Percentiles rank a stretch among this genome's conserved stretches.
Conservation (phyloP, 768 basidiomycete genomes). For the Clavaria fumosa region DNA sequence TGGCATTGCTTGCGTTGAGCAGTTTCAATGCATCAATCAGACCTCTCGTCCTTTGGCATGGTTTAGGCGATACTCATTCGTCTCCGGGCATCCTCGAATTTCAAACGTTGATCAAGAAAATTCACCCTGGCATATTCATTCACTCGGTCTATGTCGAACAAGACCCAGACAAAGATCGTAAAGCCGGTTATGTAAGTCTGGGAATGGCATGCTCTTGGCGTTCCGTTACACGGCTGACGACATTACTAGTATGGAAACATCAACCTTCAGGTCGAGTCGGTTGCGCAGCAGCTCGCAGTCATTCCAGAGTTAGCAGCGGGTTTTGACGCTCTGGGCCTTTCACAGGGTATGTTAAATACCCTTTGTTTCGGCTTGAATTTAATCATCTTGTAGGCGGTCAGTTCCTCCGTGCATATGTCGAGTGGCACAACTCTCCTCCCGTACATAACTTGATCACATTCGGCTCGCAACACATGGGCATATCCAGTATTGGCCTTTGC, state of each 20-base stretch:
- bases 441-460: constrained; percentile 76
- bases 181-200: constrained; percentile 57
- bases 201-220: not conserved
- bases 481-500: constrained; percentile 62
- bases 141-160: constrained; percentile 58
- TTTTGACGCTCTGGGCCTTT: constrained; percentile 81
- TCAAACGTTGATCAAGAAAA: constrained; percentile 35
- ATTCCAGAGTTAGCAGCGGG: constrained; percentile 52
- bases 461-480: constrained; percentile 78
- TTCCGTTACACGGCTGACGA: constrained; percentile 4
- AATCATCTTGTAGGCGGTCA: constrained; percentile 41
- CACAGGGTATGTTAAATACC: constrained; percentile 39
- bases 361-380: not conserved
- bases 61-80: constrained; percentile 61
- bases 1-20: not conserved
- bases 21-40: constrained; percentile 13
- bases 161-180: constrained; percentile 44
- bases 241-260: constrained; percentile 70
- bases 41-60: constrained; percentile 68
- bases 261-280: constrained; percentile 49
- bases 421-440: constrained; percentile 56
- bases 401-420: constrained; percentile 75
- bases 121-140: constrained; percentile 63
- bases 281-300: constrained; percentile 44
- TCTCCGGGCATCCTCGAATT: constrained; percentile 65